Evolutionary conservation across 106 monocot genomes (phyloP).

Genomic region (Acanthochlamys bracteata): DNA sequence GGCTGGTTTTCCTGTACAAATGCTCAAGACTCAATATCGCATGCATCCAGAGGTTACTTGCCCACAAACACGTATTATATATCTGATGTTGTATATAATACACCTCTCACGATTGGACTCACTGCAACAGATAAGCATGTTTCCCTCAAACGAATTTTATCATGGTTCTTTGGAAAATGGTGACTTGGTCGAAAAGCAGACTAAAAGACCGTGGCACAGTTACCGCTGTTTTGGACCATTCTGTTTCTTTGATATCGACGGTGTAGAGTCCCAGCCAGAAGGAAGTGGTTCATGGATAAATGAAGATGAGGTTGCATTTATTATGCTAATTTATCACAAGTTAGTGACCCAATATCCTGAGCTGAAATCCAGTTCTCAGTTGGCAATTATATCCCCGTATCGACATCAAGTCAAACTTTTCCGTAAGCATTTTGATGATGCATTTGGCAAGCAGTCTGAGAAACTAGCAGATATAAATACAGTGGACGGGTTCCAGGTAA

Average conservation of each 20-base stretch:
- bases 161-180: slow-evolving; percentile 64
- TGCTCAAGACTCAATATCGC: slow-evolving; percentile 93
- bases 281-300: slow-evolving; percentile 88
- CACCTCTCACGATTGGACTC: not conserved
- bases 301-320: slow-evolving; percentile 75
- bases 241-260: slow-evolving; percentile 81
- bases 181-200: slow-evolving; percentile 46
- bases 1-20: slow-evolving; percentile 90
- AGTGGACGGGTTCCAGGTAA: slow-evolving; percentile 96
- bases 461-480: slow-evolving; percentile 83
- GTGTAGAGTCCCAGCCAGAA: slow-evolving; percentile 55
- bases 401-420: slow-evolving; percentile 77
- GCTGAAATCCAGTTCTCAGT: slow-evolving; percentile 54
- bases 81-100: not conserved
- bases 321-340: slow-evolving; percentile 58
- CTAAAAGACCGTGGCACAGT: slow-evolving; percentile 53
- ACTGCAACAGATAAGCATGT: slow-evolving; percentile 66
- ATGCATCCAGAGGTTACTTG: slow-evolving; percentile 91
- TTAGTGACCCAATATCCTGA: slow-evolving; percentile 47
- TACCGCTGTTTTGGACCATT: slow-evolving; percentile 94
- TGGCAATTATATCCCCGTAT: slow-evolving; percentile 89
- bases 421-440: slow-evolving; percentile 42
- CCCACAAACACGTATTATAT: not conserved
- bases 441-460: slow-evolving; percentile 67
- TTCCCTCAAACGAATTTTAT: slow-evolving; percentile 94